These are phyloP conservation scores for Acacia confusa DNA, from an alignment of 306 rosid genomes.

Conservation along the genomic window DNA sequence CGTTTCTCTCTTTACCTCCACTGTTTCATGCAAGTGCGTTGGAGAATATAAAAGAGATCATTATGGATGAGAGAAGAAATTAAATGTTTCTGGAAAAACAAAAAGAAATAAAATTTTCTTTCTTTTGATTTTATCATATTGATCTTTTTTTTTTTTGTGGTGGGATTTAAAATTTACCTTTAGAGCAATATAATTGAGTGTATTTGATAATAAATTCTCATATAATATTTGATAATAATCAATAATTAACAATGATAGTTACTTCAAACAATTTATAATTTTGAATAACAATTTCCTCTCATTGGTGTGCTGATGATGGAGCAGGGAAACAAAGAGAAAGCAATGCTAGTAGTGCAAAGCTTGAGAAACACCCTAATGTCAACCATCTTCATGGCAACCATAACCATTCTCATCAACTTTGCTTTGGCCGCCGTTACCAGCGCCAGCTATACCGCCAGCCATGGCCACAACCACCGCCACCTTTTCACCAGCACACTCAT, in stretches of 20 bases:
- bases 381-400: slow-evolving; percentile 55
- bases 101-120: background rate
- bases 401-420: slow-evolving; percentile 49
- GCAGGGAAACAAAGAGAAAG: slow-evolving; percentile 59
- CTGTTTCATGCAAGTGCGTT: too few relatives aligned
- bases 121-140: background rate
- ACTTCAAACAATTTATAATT: background rate
- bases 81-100: too few relatives aligned
- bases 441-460: slow-evolving; percentile 50
- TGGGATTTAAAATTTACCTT: background rate
- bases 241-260: background rate
- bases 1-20: too few relatives aligned
- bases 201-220: background rate
- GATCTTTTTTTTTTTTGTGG: background rate
- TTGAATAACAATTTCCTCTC: background rate
- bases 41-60: too few relatives aligned
- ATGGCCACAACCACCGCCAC: slow-evolving; percentile 15
- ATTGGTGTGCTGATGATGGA: background rate
- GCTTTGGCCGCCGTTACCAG: slow-evolving; percentile 59
- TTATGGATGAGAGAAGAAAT: too few relatives aligned
- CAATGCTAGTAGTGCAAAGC: slow-evolving; percentile 67
- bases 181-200: background rate
- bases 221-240: background rate
- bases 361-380: slow-evolving; percentile 75
- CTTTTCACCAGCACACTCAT: slow-evolving; percentile 37